These are phyloP conservation scores for Heritiera littoralis DNA, from an alignment of 345 rosid species.

Conservation along the genomic window DNA sequence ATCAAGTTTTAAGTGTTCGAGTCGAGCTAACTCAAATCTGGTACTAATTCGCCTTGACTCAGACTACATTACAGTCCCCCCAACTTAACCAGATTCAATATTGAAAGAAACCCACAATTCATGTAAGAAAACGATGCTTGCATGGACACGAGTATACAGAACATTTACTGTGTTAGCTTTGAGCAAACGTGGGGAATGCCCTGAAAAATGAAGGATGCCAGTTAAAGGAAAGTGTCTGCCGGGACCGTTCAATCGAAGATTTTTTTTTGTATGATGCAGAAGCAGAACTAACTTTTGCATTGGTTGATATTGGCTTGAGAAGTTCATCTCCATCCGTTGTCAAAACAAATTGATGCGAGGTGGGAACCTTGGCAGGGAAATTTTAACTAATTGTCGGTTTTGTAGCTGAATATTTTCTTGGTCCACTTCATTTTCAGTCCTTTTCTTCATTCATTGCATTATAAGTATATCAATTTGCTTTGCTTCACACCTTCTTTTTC, in stretches of 20 bases:
- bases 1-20: too few species aligned
- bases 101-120: slow-evolving; percentile 18
- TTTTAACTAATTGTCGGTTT: not conserved
- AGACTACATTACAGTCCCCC: not conserved
- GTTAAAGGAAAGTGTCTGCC: not conserved
- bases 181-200: not conserved
- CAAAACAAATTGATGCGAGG: not conserved
- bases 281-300: not conserved
- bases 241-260: not conserved
- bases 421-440: slow-evolving; percentile 9
- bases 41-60: not conserved
- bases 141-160: not conserved
- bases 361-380: not conserved
- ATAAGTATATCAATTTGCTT: not conserved
- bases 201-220: not conserved
- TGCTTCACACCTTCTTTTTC: too few species aligned
- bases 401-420: not conserved
- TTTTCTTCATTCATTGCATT: slow-evolving; percentile 14
- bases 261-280: not conserved
- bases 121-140: slow-evolving; percentile 2
- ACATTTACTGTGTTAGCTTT: not conserved
- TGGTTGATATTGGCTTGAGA: too few species aligned
- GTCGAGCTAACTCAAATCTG: too few species aligned
- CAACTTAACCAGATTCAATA: not conserved
- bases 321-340: not conserved